Evolutionary conservation across 176 grass and related monocot species (phyloP), one percentile per base, ranked within the genome.

Genomic region (Elymus sibiricus): DNA sequence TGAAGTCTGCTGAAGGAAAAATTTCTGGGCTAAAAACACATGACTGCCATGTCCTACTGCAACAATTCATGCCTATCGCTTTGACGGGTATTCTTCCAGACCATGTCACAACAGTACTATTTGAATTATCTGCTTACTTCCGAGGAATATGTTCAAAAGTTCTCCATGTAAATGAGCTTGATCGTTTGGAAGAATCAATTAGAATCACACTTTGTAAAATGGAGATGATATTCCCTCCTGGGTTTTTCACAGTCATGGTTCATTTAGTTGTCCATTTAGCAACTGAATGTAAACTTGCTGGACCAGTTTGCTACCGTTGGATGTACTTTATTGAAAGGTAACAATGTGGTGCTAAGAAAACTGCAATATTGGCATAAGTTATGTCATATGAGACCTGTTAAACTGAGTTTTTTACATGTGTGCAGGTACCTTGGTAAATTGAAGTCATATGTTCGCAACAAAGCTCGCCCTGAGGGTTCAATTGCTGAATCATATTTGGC

Each of bases 121-220:
- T 70, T 70, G 66, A 70, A 19, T 38, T 81, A 63, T 27, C 13
- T 42, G 2, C 49, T 61, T 83, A 83, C 7, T 83, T 83, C 39
- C 31, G 67, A 60, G 81, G 69, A 43, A 40, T 83, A 83, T 83
- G 81, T 83, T 40, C 81, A 74, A 72, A 83, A 60, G 67, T 83
- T 43, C 46, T 83, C 39, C 66, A 83, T 42, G 67, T 73, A 16
- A 16, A 83, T 12, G 67, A 83, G 51, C 51, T 83, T 6, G 47
- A 83, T 2, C 66, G n/a, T 39, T 60, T 83, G 44, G 66, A 81
- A 14, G 11, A 81, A 49, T n/a, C 9, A 31, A 81, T 83, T 73
- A 74, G 5, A 74, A 25, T 83, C 16, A 73, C 81, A 42, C 12
- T 56, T 1, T 83, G 31, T 21, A 69, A 73, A 55, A 37, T 72